These are phyloP conservation scores for Nidularia pulvinata DNA, from an alignment of 768 basidiomycete genomes.

Conservation along the genomic window DNA sequence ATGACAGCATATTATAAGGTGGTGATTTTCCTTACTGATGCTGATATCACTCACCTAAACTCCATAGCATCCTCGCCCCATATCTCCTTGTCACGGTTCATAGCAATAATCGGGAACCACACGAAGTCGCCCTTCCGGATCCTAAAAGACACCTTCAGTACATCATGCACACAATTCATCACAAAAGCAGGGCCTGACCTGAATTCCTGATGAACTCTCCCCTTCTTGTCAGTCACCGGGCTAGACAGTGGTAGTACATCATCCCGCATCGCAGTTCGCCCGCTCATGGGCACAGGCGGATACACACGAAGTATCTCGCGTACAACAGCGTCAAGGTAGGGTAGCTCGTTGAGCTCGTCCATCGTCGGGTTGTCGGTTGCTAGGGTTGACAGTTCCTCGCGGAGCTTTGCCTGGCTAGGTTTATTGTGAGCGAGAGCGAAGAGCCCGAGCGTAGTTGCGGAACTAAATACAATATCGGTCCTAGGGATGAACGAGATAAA, in stretches of 20 bases:
- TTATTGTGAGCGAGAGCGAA: slow-evolving; percentile 50
- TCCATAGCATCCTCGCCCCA: slow-evolving; percentile 69
- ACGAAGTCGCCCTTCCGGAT: slow-evolving; percentile 43
- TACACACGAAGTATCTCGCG: slow-evolving; percentile 61
- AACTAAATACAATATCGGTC: no score
- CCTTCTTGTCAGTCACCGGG: slow-evolving; percentile 43
- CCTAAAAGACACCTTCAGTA: no score
- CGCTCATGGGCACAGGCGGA: slow-evolving; percentile 42
- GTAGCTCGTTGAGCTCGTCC: slow-evolving; percentile 65
- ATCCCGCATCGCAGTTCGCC: slow-evolving; percentile 46
- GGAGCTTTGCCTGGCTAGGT: slow-evolving; percentile 51
- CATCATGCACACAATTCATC: no score
- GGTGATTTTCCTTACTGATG: background rate
- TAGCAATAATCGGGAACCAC: slow-evolving; percentile 46
- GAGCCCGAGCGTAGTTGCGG: slow-evolving; percentile 56
- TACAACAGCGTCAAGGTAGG: slow-evolving; percentile 70
- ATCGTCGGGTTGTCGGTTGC: slow-evolving; percentile 61
- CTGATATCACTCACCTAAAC: slow-evolving; percentile 43
- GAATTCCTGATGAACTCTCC: slow-evolving; percentile 35
- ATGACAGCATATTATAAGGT: background rate
- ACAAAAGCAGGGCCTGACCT: no score
- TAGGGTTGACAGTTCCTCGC: slow-evolving; percentile 53
- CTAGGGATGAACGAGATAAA: no score
- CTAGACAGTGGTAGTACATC: slow-evolving; percentile 48
- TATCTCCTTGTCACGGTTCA: slow-evolving; percentile 50